Evolutionary conservation across 306 rosid species (phyloP).

Genomic region (Prunus mira): DNA sequence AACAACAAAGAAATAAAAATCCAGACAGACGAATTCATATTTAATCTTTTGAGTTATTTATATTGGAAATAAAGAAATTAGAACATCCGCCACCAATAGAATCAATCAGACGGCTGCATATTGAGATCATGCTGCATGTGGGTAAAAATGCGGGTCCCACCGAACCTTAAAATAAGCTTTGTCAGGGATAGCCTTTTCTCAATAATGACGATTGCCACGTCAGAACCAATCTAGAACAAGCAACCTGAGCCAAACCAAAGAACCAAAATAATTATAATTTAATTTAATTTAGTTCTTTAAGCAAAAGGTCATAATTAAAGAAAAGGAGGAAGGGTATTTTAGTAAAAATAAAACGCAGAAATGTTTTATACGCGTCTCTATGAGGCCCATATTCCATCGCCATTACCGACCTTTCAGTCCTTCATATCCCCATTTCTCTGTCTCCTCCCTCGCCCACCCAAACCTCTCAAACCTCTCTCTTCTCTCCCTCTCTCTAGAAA

Average conservation of each 20-base stretch:
- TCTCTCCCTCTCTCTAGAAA: constrained; percentile 11
- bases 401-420: constrained; percentile 64
- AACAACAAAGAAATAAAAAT: not conserved
- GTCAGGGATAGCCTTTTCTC: constrained; percentile 1
- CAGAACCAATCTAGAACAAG: constrained; percentile 17
- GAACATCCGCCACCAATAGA: not conserved
- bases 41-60: not conserved
- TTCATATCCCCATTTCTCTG: constrained; percentile 43
- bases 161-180: constrained; percentile 10
- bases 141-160: constrained; percentile 10
- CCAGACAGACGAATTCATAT: not conserved
- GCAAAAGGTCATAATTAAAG: not conserved
- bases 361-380: constrained; percentile 69
- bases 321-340: constrained; percentile 32
- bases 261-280: not conserved
- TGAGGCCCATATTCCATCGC: constrained; percentile 71
- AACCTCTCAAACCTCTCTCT: not conserved
- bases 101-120: constrained; percentile 8
- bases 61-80: not conserved
- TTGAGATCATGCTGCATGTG: not conserved
- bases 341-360: constrained; percentile 33
- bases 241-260: not conserved
- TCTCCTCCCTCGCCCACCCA: constrained; percentile 8
- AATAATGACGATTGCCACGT: constrained; percentile 32
- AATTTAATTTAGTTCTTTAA: not conserved